These are phyloP conservation scores for Starmerella floricola DNA, from an alignment of 805 yeast genomes.

Conservation along the genomic window DNA sequence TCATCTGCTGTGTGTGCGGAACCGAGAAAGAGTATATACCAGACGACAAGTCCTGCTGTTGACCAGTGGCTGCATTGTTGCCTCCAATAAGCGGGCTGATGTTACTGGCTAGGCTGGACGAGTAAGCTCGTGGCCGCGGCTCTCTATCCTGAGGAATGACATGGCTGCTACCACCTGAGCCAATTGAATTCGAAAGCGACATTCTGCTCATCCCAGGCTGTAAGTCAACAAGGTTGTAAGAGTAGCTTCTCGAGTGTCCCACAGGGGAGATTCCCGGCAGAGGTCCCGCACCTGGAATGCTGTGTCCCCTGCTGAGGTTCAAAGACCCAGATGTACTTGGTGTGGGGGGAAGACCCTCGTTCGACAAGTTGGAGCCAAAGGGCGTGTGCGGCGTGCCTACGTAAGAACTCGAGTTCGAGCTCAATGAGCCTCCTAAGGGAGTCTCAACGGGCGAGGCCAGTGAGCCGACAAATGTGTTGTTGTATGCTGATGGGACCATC, in stretches of 20 bases:
- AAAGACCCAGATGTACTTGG: constrained; percentile 1
- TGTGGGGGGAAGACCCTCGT: constrained; percentile 2
- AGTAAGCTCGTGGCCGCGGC: constrained; percentile 15
- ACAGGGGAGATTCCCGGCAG: not conserved
- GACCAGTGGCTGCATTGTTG: too few species aligned
- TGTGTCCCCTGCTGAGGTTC: not conserved
- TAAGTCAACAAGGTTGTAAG: constrained; percentile 10
- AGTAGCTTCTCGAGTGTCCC: constrained; percentile 15
- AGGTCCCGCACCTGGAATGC: not conserved
- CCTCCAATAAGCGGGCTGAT: not conserved
- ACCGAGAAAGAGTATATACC: too few species aligned
- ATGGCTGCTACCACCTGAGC: not conserved
- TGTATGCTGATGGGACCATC: not conserved
- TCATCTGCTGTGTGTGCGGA: too few species aligned
- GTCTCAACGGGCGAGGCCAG: constrained; percentile 8
- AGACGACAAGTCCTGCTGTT: too few species aligned
- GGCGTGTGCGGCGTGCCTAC: constrained; percentile 6
- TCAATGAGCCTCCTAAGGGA: not conserved
- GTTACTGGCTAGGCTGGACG: constrained; percentile 6
- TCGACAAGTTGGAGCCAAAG: not conserved
- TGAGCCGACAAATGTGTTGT: not conserved
- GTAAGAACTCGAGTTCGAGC: not conserved
- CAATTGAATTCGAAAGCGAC: constrained; percentile 1
- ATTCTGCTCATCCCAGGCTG: constrained; percentile 7
- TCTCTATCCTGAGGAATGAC: not conserved